Base-by-base conservation (phyloP, 768 basidiomycete species). In the Paxillus involutus region DNA sequence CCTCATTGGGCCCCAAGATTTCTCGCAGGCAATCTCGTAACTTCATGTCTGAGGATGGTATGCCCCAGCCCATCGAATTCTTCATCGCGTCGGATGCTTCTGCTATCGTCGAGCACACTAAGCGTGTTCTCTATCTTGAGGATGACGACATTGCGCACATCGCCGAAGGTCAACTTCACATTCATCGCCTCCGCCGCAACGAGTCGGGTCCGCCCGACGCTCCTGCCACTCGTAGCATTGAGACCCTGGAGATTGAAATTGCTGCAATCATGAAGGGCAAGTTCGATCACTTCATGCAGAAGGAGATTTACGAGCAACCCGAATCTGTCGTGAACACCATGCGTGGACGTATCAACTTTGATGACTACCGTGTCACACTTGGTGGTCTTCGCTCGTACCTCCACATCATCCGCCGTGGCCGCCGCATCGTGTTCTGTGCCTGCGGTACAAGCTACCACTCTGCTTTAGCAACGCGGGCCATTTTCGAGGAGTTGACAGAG, bases 231-330 rank as follows among this genome's bases (percentile, higher is more conserved):
- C 91, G 97, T 61, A 93, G 84, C 60, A 98, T 99, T 72, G 97
- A 98, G 77, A 97, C 94, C 6, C 85, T 99, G 62, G 97, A 98
- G 75, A 86, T 99, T 60, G 97, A 99, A 74, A 84, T 99, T 44
- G 96, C 96, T n/a, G 97, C 96, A 61, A 98, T 99, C 77, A 98
- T 98, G 97, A 99, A 99, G 82, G 97, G 97, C 69, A 93, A 94
- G 73, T 99, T 98, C 71, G 93, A 93, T 69, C 95, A 96, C 69
- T 99, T 99, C 77, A 99, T 99, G 97, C 96, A 98, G 72, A 99
- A 99, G 78, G 97, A 99, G 74, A 98, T 98, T 63, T 98, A 94
- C 78, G 92, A 98, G 69, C 96, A 98, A 72, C 96, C 97, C 47
- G 97, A 99, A 68, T 96, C 94, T 26, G 97, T 98, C 58, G 94